Evolutionary conservation across 1,139 yeast species (phyloP), one percentile per base, ranked within the genome.

Genomic region (Debaryomyces coudertii): DNA sequence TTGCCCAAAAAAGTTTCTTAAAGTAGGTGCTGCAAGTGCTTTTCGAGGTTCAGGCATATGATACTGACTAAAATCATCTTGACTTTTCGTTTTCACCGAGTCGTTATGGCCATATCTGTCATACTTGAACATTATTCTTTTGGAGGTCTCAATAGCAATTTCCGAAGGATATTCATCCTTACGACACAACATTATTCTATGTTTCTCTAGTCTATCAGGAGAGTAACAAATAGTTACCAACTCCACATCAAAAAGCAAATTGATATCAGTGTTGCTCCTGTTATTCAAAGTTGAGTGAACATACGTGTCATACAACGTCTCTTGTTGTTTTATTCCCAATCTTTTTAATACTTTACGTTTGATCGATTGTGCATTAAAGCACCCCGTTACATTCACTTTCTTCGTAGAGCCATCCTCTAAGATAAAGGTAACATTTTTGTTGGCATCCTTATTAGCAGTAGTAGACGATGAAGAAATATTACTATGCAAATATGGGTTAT

Each of bases 211-310:
- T 35, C 92, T 69, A 44, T 85, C 90, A 2, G 82, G 77, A 0
- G 92, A 83, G 58, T 87, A 92, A 59, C 96, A 87, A 5, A 88
- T 82, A 0, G 95, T 83, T 2, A 88, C 89, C 40, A 90, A 73
- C 61, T 89, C 97, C 11, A 86, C 87, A 56, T 89, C 96, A 56
- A 80, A 84, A 37, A 90, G 69, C 29, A 80, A 61, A 45, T 78
- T 82, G 2, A 84, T 65, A 8, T 39, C 40, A 7, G 42, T 2
- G 69, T 24, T 41, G 28, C 36, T 40, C 15, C 36, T 40, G 29
- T 15, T 81, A 81, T 29, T 69, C 9, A 37, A 30, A 64, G 36
- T 38, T 12, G 61, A 55, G 43, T 73, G 76, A 14, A 73, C 62
- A 50, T 71, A 75, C 1, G 77, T 69, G 44, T 76, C 82, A 42